Percentiles rank a stretch among this genome's conserved stretches.
Conservation (phyloP, 352 stramenopile genomes). For the Pythium coloratum region DNA sequence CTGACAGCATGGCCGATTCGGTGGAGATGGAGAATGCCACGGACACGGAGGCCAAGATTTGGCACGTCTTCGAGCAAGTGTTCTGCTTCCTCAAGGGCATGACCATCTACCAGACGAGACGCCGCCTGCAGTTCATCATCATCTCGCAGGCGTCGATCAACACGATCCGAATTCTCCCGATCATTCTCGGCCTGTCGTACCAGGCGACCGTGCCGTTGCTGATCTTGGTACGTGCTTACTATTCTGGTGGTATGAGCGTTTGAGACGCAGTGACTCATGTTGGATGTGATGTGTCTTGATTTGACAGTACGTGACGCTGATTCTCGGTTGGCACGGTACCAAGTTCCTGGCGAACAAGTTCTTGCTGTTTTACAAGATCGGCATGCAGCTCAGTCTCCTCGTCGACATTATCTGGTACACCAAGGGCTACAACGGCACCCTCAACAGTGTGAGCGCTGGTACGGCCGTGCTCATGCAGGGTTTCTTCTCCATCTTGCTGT, state of each 20-base stretch:
- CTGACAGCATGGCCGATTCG: constrained; percentile 83
- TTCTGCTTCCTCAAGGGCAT: constrained; percentile 90
- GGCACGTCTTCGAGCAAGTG: constrained; percentile 78
- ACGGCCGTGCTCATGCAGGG: constrained; percentile 86
- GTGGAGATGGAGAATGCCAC: constrained; percentile 62
- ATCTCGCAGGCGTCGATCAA: constrained; percentile 83
- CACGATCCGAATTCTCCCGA: constrained; percentile 82
- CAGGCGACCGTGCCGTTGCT: constrained; percentile 79
- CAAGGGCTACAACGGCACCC: constrained; percentile 85
- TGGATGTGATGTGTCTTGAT: neutral
- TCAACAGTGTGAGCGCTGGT: constrained; percentile 71
- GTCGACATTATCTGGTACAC: constrained; percentile 88
- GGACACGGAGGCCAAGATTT: constrained; percentile 68
- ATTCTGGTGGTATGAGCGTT: neutral
- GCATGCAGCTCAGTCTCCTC: constrained; percentile 83
- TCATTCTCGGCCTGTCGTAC: constrained; percentile 84
- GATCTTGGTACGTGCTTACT: constrained; percentile 49
- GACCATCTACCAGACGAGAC: constrained; percentile 84
- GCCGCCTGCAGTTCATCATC: constrained; percentile 86
- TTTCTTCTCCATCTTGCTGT: constrained; percentile 83
- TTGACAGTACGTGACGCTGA: constrained; percentile 73
- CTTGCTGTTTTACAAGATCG: constrained; percentile 88
- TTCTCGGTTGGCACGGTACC: constrained; percentile 87
- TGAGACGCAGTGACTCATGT: neutral
- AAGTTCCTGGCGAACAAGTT: constrained; percentile 87